phyloP scores from a whole-genome alignment of 192 early-diverging fungal species.

The Umbelopsis sp. region DNA sequence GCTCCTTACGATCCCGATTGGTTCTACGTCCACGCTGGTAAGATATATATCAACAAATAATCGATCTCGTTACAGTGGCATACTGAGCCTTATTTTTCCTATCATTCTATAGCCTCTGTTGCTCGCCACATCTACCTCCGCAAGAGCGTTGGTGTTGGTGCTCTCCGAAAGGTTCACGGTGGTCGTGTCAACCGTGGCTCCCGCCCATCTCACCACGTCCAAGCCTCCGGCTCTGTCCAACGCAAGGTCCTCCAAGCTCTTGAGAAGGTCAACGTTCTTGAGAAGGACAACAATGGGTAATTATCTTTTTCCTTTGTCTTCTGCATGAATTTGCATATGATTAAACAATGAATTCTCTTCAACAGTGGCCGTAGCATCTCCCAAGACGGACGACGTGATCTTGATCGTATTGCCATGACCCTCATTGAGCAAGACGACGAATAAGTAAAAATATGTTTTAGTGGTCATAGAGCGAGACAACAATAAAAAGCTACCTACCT shows the following conservation, averaged over 20 bases:
- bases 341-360: not conserved
- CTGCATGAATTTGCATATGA: not conserved
- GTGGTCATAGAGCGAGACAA: slow-evolving; percentile 14
- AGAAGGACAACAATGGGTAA: slow-evolving; percentile 87
- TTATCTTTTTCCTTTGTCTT: not conserved
- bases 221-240: slow-evolving; percentile 88
- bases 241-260: slow-evolving; percentile 98
- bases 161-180: slow-evolving; percentile 92
- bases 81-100: not conserved
- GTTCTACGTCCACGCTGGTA: slow-evolving; percentile 98
- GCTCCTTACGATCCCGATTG: slow-evolving; percentile 98
- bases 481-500: not conserved
- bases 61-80: not conserved
- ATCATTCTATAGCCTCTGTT: slow-evolving; percentile 64
- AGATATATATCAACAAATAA: slow-evolving; percentile 23
- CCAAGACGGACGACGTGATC: slow-evolving; percentile 95
- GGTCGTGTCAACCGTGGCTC: slow-evolving; percentile 90
- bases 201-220: slow-evolving; percentile 89
- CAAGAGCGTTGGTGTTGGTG: slow-evolving; percentile 92
- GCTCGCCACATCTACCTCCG: slow-evolving; percentile 99
- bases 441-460: not conserved
- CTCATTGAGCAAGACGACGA: slow-evolving; percentile 28
- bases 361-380: slow-evolving; percentile 92
- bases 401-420: slow-evolving; percentile 91
- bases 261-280: slow-evolving; percentile 97